Evolutionary conservation across 2,329 filamentous ascomycete genomes (phyloP).

Genomic region (Aspergillus fumigatiaffinis): DNA sequence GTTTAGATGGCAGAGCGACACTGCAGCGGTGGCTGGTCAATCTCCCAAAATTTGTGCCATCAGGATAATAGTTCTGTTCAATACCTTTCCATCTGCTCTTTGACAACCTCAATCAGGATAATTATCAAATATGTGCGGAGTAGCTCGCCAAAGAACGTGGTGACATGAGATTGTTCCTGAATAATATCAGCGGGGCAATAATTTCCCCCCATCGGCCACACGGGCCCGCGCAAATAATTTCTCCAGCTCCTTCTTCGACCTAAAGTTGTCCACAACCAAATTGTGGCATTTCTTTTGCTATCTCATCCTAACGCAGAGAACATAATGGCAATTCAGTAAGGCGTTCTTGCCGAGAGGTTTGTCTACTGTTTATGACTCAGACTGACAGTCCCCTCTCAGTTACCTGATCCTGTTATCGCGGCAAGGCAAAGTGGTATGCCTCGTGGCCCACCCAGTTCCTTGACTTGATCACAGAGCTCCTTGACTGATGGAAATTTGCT

Average conservation of each 20-base stretch:
- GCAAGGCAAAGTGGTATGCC: conserved; percentile 95
- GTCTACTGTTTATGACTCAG: background rate
- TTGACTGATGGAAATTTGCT: conserved; percentile 26
- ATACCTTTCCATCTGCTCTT: background rate
- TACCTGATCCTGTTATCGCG: conserved; percentile 96
- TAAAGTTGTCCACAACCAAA: background rate
- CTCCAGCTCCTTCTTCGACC: background rate
- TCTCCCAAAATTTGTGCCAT: background rate
- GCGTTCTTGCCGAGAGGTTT: background rate
- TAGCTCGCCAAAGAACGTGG: background rate
- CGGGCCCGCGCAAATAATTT: background rate
- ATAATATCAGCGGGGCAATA: background rate
- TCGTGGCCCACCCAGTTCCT: conserved; percentile 39
- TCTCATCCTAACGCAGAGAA: conserved; percentile 2
- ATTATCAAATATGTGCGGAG: background rate
- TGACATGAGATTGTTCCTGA: background rate
- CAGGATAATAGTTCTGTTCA: background rate
- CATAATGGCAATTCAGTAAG: conserved; percentile 36
- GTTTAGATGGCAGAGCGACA: background rate
- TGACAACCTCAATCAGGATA: background rate
- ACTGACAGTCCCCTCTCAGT: conserved; percentile 49
- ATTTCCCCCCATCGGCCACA: background rate
- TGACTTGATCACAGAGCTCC: conserved; percentile 11
- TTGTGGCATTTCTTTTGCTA: background rate
- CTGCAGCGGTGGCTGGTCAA: background rate